A percentile compares a stretch with the other conserved stretches of the same genome.
phyloP scores from a whole-genome alignment of 164 flowering plant genomes.

The grape (Vitis vinifera) region DNA sequence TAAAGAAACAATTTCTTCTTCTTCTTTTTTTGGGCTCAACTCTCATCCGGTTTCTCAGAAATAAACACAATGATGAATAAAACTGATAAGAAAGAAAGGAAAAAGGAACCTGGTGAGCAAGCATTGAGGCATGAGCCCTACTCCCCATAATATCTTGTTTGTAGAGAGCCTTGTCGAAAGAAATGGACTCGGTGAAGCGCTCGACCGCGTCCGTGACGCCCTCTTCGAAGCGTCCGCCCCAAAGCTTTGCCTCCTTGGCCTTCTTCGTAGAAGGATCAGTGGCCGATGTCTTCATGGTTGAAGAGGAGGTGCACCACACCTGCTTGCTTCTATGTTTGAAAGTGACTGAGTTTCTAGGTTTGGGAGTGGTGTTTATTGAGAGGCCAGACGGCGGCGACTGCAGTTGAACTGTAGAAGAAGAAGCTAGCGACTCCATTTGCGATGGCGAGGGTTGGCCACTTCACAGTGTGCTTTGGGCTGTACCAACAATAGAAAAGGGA shows the following conservation, averaged over 20 bases:
- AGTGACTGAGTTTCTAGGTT: not conserved
- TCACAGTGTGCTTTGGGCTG: too few species aligned
- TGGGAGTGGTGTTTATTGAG: not conserved
- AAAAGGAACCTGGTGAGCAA: constrained; percentile 70
- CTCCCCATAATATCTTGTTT: constrained; percentile 94
- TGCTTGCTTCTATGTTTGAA: not conserved
- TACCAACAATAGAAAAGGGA: too few species aligned
- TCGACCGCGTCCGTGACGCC: constrained; percentile 87
- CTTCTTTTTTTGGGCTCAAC: not conserved
- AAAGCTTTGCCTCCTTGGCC: constrained; percentile 73
- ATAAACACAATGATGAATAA: not conserved
- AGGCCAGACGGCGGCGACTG: not conserved
- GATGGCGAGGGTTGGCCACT: not conserved
- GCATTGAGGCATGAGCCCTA: constrained; percentile 94
- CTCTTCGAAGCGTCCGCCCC: constrained; percentile 98
- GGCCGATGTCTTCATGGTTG: not conserved
- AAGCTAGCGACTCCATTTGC: not conserved
- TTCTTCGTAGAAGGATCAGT: not conserved
- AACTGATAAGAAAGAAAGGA: not conserved
- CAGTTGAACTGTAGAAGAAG: not conserved
- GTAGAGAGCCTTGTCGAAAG: constrained; percentile 80
- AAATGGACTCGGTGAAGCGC: constrained; percentile 94
- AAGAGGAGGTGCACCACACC: not conserved
- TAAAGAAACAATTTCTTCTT: not conserved
- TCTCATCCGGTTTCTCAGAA: not conserved